Percentiles rank a stretch among this genome's conserved stretches.
Conservation (phyloP, 2,329 filamentous ascomycete genomes). For the Curvularia sp. region DNA sequence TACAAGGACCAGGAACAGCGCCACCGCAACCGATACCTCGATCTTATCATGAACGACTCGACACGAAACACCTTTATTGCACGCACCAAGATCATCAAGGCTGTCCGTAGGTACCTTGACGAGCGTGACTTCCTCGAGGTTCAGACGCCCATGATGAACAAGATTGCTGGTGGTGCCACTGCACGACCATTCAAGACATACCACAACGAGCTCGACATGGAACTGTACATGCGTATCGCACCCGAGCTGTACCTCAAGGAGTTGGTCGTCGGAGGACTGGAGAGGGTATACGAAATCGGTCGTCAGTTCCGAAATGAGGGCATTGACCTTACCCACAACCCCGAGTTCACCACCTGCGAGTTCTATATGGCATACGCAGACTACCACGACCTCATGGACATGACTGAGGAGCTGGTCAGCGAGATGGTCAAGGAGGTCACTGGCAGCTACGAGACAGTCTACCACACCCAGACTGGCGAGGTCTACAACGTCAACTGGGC, state of each 20-base stretch:
- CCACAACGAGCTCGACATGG: slow-evolving; percentile 94
- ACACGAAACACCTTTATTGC: slow-evolving; percentile 84
- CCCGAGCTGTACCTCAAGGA: slow-evolving; percentile 98
- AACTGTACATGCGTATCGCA: slow-evolving; percentile 93
- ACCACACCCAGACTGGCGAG: slow-evolving; percentile 85
- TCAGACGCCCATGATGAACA: slow-evolving; percentile 94
- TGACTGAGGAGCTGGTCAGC: slow-evolving; percentile 93
- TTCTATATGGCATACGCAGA: slow-evolving; percentile 81
- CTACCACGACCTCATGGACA: slow-evolving; percentile 84
- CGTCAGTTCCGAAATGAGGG: slow-evolving; percentile 95
- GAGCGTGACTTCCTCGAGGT: slow-evolving; percentile 89
- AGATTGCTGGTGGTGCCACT: slow-evolving; percentile 93
- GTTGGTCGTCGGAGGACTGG: slow-evolving; percentile 89
- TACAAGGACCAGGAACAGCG: slow-evolving; percentile 95
- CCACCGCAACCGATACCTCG: slow-evolving; percentile 90
- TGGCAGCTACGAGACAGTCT: slow-evolving; percentile 83
- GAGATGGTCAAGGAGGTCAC: slow-evolving; percentile 87
- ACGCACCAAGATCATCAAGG: slow-evolving; percentile 85
- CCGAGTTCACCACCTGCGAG: slow-evolving; percentile 96
- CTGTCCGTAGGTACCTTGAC: slow-evolving; percentile 88
- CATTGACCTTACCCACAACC: slow-evolving; percentile 93
- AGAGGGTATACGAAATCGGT: slow-evolving; percentile 94
- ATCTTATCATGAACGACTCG: slow-evolving; percentile 94
- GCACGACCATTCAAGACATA: slow-evolving; percentile 94
- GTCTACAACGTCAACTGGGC: slow-evolving; percentile 95